These are phyloP conservation scores for Plasmodium gaboni DNA, from an alignment of 169 alveolate species.

Conservation along the genomic window DNA sequence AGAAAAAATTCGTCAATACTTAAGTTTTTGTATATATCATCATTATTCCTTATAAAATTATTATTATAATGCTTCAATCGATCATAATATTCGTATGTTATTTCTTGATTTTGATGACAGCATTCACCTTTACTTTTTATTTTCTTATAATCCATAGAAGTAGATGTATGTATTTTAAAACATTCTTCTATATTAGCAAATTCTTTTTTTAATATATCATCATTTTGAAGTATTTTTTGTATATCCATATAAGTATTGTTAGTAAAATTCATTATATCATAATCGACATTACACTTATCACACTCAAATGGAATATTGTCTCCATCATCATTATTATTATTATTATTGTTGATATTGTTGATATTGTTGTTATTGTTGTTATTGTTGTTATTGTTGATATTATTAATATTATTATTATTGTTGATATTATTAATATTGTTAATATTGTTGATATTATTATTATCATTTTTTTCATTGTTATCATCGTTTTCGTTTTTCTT, in stretches of 20 bases:
- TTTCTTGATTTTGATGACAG: too few relatives aligned
- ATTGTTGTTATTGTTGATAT: neutral
- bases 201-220: slow-evolving; percentile 52
- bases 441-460: too few relatives aligned
- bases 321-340: neutral
- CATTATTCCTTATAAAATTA: slow-evolving; percentile 20
- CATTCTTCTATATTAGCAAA: slow-evolving; percentile 52
- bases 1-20: slow-evolving; percentile 18
- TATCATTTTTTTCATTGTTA: neutral
- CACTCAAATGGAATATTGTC: slow-evolving; percentile 4
- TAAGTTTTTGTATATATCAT: slow-evolving; percentile 9
- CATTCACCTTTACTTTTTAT: neutral
- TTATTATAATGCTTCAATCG: too few relatives aligned
- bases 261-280: slow-evolving; percentile 35
- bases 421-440: neutral
- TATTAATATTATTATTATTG: neutral
- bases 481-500: neutral
- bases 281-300: slow-evolving; percentile 25
- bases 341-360: neutral
- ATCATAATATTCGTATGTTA: too few relatives aligned
- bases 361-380: neutral
- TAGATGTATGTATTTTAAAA: neutral
- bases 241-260: slow-evolving; percentile 54
- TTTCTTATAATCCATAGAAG: slow-evolving; percentile 6
- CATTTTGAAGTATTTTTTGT: slow-evolving; percentile 58